phyloP scores from a whole-genome alignment of 208 protist species.

The Leishmania martiniquensis region DNA sequence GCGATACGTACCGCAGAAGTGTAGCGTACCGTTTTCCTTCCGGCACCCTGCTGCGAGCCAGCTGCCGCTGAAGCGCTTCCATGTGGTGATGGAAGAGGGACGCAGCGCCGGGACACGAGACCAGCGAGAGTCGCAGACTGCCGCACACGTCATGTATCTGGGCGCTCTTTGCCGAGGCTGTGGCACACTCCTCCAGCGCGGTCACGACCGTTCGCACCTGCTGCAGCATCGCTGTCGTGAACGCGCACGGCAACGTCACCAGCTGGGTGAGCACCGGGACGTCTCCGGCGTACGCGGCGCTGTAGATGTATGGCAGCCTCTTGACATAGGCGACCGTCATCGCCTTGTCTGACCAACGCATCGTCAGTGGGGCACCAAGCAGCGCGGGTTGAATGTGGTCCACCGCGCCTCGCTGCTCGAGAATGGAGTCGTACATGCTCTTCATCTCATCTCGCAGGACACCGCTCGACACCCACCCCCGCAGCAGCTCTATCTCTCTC shows the following conservation, averaged over 20 bases:
- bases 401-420: conserved; percentile 36
- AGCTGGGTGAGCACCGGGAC: conserved; percentile 34
- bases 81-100: conserved; percentile 8
- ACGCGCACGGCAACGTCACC: conserved; percentile 21
- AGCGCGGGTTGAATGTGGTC: conserved; percentile 24
- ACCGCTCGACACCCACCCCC: conserved; percentile 26
- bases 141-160: conserved; percentile 16
- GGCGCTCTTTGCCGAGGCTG: background rate
- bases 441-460: conserved; percentile 40
- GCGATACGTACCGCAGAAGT: conserved; percentile 14
- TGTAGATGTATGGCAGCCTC: conserved; percentile 28
- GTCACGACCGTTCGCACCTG: conserved; percentile 26
- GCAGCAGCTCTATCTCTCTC: conserved; percentile 30
- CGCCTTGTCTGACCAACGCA: conserved; percentile 13
- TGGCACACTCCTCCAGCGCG: conserved; percentile 17
- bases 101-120: background rate
- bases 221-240: conserved; percentile 14
- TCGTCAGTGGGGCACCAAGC: conserved; percentile 9
- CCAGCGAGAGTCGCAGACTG: conserved; percentile 18
- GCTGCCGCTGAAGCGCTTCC: conserved; percentile 8
- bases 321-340: conserved; percentile 24
- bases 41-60: conserved; percentile 4
- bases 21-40: conserved; percentile 7
- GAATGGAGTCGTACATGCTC: conserved; percentile 56
- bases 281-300: conserved; percentile 27